Conservation (phyloP, 2,329 filamentous ascomycete species). For the Aspergillus texensis region DNA sequence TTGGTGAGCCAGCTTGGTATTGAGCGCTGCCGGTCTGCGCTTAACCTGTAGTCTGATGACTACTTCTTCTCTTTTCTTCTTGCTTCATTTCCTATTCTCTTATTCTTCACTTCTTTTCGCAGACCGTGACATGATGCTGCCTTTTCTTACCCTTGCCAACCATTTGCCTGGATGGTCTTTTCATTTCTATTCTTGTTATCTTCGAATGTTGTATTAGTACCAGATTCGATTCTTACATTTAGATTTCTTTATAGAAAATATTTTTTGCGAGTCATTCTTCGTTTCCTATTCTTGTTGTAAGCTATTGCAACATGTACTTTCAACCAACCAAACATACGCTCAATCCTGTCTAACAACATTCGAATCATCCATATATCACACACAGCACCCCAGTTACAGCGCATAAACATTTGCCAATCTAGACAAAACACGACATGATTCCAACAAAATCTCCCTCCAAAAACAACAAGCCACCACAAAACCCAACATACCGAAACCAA, state of each 20-base stretch:
- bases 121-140: not conserved
- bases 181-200: not conserved
- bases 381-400: too few species aligned
- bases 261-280: not conserved
- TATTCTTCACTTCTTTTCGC: not conserved
- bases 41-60: not conserved
- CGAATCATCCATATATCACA: too few species aligned
- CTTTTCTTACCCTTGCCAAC: not conserved
- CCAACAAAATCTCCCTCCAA: too few species aligned
- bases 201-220: not conserved
- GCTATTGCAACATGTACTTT: not conserved
- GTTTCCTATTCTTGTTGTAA: not conserved
- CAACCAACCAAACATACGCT: not conserved
- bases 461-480: too few species aligned
- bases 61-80: not conserved
- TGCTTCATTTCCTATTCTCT: not conserved
- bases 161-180: not conserved
- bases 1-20: conserved; percentile 20
- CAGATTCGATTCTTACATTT: not conserved
- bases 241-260: not conserved
- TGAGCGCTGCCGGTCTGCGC: conserved; percentile 11
- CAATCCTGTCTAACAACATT: too few species aligned
- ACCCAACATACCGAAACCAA: too few species aligned
- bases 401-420: too few species aligned
- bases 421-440: too few species aligned